phyloP scores from a whole-genome alignment of 768 basidiomycete genomes.

The Tubosaeta brunneosetosa region DNA sequence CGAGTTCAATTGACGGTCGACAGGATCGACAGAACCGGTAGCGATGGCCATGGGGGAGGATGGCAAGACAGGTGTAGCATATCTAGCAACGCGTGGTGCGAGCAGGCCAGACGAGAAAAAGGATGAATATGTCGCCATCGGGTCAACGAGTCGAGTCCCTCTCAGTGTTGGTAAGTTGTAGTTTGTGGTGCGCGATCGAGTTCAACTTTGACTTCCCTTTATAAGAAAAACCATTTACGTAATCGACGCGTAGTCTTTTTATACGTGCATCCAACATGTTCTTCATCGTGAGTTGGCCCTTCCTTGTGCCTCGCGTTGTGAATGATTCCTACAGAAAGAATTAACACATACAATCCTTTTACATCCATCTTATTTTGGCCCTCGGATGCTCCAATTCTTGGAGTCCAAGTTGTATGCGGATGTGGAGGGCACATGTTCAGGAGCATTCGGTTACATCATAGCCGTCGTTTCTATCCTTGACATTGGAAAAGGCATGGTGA shows the following conservation, averaged over 20 bases:
- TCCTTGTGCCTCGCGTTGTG: background rate
- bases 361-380: conserved; percentile 97
- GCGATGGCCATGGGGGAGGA: conserved; percentile 11
- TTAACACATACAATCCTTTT: conserved; percentile 96
- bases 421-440: conserved; percentile 96
- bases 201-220: conserved; percentile 16
- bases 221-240: background rate
- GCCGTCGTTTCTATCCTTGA: conserved; percentile 87
- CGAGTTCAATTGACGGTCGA: conserved; percentile 20
- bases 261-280: conserved; percentile 43
- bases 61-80: conserved; percentile 18
- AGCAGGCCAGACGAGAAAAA: conserved; percentile 71
- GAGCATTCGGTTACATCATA: conserved; percentile 92
- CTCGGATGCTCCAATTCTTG: conserved; percentile 90
- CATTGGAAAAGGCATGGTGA: conserved; percentile 88
- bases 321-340: conserved; percentile 63
- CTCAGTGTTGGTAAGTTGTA: too few species aligned
- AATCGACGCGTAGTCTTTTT: background rate
- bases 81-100: conserved; percentile 38
- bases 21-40: conserved; percentile 24
- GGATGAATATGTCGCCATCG: conserved; percentile 50
- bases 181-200: background rate
- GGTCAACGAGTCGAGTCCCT: background rate
- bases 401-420: conserved; percentile 91
- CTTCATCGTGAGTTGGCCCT: conserved; percentile 55